Evolutionary conservation across 78 protist genomes (phyloP).

Genomic region (Chrysochromulina tobinii): DNA sequence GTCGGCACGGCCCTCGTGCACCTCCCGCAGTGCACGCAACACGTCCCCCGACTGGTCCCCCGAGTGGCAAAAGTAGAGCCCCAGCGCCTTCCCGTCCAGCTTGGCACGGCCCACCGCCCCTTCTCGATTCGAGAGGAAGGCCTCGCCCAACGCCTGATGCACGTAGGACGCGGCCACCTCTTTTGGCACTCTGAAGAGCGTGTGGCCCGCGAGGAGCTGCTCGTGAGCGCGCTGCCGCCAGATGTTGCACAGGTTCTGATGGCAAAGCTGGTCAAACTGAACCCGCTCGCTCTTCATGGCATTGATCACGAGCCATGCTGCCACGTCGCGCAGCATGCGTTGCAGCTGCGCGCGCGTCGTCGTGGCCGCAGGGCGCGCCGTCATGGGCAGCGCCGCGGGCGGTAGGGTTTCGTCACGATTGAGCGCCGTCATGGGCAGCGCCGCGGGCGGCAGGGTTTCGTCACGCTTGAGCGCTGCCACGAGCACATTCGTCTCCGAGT

Average conservation of each 20-base stretch:
- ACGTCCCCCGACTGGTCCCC: neutral
- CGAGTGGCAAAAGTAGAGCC: neutral
- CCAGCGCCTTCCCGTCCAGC: neutral
- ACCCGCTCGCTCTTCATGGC: constrained; percentile 35
- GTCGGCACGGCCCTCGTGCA: neutral
- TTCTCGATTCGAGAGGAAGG: neutral
- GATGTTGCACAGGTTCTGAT: constrained; percentile 35
- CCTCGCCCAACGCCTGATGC: neutral
- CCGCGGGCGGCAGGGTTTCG: too few relatives aligned
- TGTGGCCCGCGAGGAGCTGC: neutral
- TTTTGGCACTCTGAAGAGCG: neutral
- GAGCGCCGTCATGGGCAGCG: neutral
- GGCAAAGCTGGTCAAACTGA: constrained; percentile 47
- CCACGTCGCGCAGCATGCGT: constrained; percentile 20
- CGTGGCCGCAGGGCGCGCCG: neutral
- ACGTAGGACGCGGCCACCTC: neutral
- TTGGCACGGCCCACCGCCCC: neutral
- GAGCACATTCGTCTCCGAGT: too few relatives aligned
- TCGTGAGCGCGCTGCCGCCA: neutral
- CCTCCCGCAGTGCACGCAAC: neutral
- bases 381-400: neutral
- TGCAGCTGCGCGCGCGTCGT: neutral
- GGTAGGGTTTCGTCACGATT: neutral
- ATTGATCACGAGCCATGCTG: constrained; percentile 57
- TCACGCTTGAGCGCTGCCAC: too few relatives aligned